Evolutionary conservation across 202 grass and related monocot genomes (phyloP), one percentile per base, ranked within the genome.

Genomic region (Brachypodium distachyon): DNA sequence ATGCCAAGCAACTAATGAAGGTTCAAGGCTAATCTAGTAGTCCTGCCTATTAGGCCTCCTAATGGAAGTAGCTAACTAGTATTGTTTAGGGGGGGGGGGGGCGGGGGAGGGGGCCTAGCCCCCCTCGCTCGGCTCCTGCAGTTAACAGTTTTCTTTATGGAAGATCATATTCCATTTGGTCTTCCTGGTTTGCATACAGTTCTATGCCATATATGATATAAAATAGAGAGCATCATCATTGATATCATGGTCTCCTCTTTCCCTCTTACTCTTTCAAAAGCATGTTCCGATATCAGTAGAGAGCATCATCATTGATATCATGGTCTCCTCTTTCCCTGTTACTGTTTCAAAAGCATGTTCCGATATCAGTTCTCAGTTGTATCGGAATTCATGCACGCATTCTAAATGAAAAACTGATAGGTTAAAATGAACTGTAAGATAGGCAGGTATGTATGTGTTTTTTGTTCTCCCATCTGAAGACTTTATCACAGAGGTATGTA

Each of bases 371-470:
- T 50, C 9, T 9, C 11, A 80, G 25, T 53, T 76, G 21, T 61
- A 55, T 79, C 25, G 38, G 31, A 67, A 39, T 74, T 48, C 18
- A 60, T 51, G 19, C 12, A 36, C 56, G 60, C 17, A 51, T 73
- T 74, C 18, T 61, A 18, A 68, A 18, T 57, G 55, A 84, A 78
- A 43, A 77, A 33, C 48, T 69, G 64, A 41, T 61, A 3, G 23
- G 18, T 17, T 56, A 74, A 62, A 73, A 54, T 27, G 16, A 63
- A 4, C 17, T 44, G 36, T 18, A 59, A 51, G 40, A 77, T 25
- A 32, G 16, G 31, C 17, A 53, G 46, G 41, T 68, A 25, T 66
- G 37, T 51, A 22, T 8, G 22, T 63, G 1, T 43, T 63, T 81
- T 37, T 8, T 37, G 22, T 62, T 55, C 22, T 77, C 10, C 33